A percentile compares a stretch with the other conserved stretches of the same genome.
These are phyloP conservation scores for Botryotinia narcissicola DNA, from an alignment of 2,329 filamentous ascomycete genomes.

Conservation along the genomic window DNA sequence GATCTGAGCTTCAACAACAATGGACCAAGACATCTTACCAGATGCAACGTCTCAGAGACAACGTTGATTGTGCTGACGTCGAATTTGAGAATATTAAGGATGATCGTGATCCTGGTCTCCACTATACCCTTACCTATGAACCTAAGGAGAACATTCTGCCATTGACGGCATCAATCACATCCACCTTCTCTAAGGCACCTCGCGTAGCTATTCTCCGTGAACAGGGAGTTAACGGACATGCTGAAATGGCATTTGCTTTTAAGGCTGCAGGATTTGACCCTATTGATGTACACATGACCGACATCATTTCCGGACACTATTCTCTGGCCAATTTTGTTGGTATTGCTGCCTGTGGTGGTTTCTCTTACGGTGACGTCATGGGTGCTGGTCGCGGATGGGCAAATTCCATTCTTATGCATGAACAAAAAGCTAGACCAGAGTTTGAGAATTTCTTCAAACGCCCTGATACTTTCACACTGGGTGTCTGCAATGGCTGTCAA, in stretches of 20 bases:
- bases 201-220: constrained; percentile 91
- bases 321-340: constrained; percentile 82
- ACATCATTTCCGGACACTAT: constrained; percentile 70
- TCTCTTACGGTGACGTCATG: constrained; percentile 85
- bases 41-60: constrained; percentile 89
- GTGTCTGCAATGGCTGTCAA: constrained; percentile 97
- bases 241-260: constrained; percentile 99
- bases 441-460: constrained; percentile 85
- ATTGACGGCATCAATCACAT: constrained; percentile 50
- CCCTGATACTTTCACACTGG: constrained; percentile 85
- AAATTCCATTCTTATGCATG: constrained; percentile 85
- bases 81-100: constrained; percentile 77
- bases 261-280: constrained; percentile 85
- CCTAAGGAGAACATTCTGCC: constrained; percentile 73
- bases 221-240: constrained; percentile 91
- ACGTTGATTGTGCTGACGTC: constrained; percentile 78
- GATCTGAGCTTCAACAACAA: constrained; percentile 75
- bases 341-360: constrained; percentile 91
- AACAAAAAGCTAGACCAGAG: constrained; percentile 66
- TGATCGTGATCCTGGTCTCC: constrained; percentile 74
- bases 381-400: constrained; percentile 98
- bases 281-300: constrained; percentile 95
- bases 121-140: constrained; percentile 78
- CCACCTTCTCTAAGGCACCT: constrained; percentile 58
- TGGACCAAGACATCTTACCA: constrained; percentile 88